Evolutionary conservation across 345 rosid species (phyloP), one percentile per base, ranked within the genome.

Genomic region (Dipteronia sinensis): DNA sequence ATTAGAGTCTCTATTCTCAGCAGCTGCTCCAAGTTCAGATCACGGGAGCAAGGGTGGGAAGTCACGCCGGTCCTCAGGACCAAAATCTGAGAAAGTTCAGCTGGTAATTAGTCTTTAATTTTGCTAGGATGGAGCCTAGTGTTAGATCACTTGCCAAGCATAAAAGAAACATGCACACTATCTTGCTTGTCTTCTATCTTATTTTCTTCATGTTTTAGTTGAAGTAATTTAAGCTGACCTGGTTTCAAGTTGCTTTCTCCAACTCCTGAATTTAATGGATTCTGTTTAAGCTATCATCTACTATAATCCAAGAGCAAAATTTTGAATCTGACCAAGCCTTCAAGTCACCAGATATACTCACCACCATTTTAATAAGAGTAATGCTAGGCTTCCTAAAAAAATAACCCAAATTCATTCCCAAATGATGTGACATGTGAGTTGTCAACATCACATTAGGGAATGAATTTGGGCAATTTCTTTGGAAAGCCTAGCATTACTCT

Each of bases 1-100:
- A 85, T 93, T 93, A 72, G 98, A 91, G 86, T 85, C 80, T 79
- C 94, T 91, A 79, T 93, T 93, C 87, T 88, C 96, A 71, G 89
- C 90, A 53, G 86, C 84, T 69, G 86, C 76, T 79, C 90, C 88
- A 73, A 86, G 75, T 75, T 81, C 88, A 73, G 92, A 86, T 77
- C 66, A 16, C 72, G 81, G 86, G 64, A 82, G 74, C 65, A 83
- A 69, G 12, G 79, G 86, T 68, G 87, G 82, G 49, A 93, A 87
- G 80, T 75, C 88, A 77, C 91, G 90, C 63, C 78, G 81, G 47
- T 79, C 77, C 42, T 62, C 82, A 47, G 88, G 85, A 64, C 83
- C 85, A 55, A 93, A 90, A 87, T 31, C 84, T 77, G 96, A 91
- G 73, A 93, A 87, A 91, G 87, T 93, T 72, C 98, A 93, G 84